Evolutionary conservation across 1,139 yeast species (phyloP).

Genomic region (Barnettozyma hawaiiensis): DNA sequence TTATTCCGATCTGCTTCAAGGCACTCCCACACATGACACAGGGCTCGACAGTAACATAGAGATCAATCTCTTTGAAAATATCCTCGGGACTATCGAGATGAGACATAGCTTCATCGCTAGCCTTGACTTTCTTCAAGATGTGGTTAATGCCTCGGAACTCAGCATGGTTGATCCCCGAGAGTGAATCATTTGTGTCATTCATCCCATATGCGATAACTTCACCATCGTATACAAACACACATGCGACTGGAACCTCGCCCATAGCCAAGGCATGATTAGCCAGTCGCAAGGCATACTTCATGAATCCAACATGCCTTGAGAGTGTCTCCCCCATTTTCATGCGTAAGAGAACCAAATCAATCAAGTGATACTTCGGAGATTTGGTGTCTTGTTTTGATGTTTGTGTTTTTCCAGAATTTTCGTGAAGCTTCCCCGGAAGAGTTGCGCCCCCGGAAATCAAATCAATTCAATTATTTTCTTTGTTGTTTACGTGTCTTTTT

Average conservation of each 20-base stretch:
- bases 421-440: neutral
- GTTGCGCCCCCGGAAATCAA: neutral
- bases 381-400: too few species aligned
- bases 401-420: conserved; percentile 4
- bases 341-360: too few species aligned
- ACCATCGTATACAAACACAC: conserved; percentile 50
- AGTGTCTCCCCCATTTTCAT: conserved; percentile 4
- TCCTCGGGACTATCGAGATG: conserved; percentile 19
- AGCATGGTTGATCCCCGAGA: conserved; percentile 86
- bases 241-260: conserved; percentile 73
- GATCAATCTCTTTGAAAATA: conserved; percentile 46
- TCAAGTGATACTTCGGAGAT: too few species aligned
- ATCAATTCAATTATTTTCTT: too few species aligned
- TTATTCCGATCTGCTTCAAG: conserved; percentile 69
- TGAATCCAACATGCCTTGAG: conserved; percentile 29
- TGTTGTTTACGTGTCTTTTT: conserved; percentile 8
- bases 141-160: conserved; percentile 77
- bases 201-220: conserved; percentile 69
- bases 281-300: conserved; percentile 45
- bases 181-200: conserved; percentile 83
- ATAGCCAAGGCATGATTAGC: conserved; percentile 50
- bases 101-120: conserved; percentile 13
- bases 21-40: conserved; percentile 98
- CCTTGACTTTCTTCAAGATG: conserved; percentile 32
- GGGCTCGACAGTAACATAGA: conserved; percentile 96